phyloP scores from a whole-genome alignment of 306 rosid species.

The Cucumis cinereus region DNA sequence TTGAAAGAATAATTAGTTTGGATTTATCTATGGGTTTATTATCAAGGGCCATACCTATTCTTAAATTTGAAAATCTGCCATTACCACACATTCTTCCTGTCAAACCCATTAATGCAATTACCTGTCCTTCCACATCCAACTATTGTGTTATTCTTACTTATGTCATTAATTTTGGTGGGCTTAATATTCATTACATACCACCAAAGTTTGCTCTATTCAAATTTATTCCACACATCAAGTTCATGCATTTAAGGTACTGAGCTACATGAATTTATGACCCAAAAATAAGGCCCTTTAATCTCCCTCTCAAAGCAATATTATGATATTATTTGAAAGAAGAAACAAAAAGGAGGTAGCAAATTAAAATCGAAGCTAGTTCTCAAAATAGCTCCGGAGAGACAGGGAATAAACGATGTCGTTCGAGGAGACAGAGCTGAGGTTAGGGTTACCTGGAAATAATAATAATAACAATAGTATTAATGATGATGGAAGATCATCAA shows the following conservation, averaged over 20 bases:
- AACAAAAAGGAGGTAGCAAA: too few species aligned
- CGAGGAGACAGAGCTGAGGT: conserved; percentile 15
- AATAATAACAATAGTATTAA: too few species aligned
- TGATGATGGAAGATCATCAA: not conserved
- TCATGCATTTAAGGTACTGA: not conserved
- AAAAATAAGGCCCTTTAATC: not conserved
- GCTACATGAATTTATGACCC: not conserved
- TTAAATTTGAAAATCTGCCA: not conserved
- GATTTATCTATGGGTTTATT: not conserved
- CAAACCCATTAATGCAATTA: not conserved
- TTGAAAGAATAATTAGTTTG: not conserved
- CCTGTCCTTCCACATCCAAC: not conserved
- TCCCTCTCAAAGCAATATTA: not conserved
- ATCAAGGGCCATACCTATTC: conserved; percentile 1
- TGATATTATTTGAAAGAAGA: too few species aligned
- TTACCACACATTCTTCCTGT: not conserved
- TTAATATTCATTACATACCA: conserved; percentile 1
- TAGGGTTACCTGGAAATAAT: conserved; percentile 11
- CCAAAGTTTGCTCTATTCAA: not conserved
- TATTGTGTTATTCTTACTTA: conserved; percentile 4
- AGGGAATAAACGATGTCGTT: conserved; percentile 1
- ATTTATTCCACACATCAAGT: not conserved
- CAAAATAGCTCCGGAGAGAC: not conserved
- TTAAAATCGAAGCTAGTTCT: too few species aligned
- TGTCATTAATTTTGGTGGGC: not conserved